Conservation (phyloP, 805 yeast genomes). For the Spathaspora arborariae region DNA sequence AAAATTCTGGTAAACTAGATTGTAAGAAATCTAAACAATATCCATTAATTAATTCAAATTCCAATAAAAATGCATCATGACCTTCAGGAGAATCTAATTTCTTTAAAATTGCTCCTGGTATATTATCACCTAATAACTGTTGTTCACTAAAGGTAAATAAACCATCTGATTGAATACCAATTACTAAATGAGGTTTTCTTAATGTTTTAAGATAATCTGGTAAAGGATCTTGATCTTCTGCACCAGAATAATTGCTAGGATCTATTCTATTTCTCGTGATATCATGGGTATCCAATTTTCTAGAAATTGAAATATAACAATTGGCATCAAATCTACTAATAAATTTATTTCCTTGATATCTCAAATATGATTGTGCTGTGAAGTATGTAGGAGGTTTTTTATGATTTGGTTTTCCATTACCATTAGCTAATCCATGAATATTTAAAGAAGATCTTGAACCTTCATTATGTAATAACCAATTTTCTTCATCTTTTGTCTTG, state of each 20-base stretch:
- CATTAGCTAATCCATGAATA: conserved; percentile 3
- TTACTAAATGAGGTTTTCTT: conserved; percentile 71
- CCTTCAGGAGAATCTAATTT: conserved; percentile 91
- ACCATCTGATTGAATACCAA: conserved; percentile 91
- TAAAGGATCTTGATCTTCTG: conserved; percentile 21
- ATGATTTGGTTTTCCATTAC: conserved; percentile 10
- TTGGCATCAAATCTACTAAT: conserved; percentile 91
- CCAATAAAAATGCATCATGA: conserved; percentile 93
- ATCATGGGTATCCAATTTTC: conserved; percentile 95
- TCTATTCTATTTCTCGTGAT: conserved; percentile 70
- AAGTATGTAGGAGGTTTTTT: conserved; percentile 58
- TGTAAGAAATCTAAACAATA: conserved; percentile 65
- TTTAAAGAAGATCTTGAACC: conserved; percentile 46
- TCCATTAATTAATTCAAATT: conserved; percentile 74
- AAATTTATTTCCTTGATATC: conserved; percentile 93
- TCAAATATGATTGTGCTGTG: conserved; percentile 90
- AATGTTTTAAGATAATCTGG: conserved; percentile 57
- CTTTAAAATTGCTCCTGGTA: conserved; percentile 66
- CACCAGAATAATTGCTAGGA: conserved; percentile 7
- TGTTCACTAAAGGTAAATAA: conserved; percentile 91
- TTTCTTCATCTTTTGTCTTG: conserved; percentile 57
- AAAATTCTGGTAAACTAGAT: conserved; percentile 54
- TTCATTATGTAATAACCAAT: conserved; percentile 85
- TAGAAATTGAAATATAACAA: conserved; percentile 89
- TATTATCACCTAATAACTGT: conserved; percentile 68